Evolutionary conservation across 2,329 filamentous ascomycete genomes (phyloP), one percentile per base, ranked within the genome.

Genomic region (Allantophomopsis cytisporea): DNA sequence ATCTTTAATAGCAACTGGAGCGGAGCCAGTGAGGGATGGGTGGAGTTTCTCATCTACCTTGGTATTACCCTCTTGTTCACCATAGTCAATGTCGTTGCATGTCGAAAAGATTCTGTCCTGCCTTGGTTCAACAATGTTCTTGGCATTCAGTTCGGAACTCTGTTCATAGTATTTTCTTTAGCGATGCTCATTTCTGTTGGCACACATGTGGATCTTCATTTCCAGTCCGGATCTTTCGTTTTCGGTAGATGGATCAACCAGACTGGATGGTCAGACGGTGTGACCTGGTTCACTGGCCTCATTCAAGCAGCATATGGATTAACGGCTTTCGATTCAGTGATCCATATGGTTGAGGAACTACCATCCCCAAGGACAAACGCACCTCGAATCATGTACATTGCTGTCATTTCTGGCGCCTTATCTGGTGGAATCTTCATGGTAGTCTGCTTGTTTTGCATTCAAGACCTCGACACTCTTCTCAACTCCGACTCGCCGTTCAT

Each of bases 311-410:
- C 71, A 0, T 75, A 74, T 40, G 71, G 68, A 2, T 53, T 73
- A 13, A 72, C 68, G 0, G 71, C 70, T 2, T 74, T 75, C 44
- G 71, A 76, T 47, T 67, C 70, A 0, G 70, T 71, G 28, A 71
- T 74, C 31, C 71, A 76, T 49, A 65, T 75, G 59, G 65, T 71
- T 2, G 71, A 75, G 45, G 70, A 74, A 47, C 69, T 74, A 2
- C 69, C 70, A 1, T 54, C 60, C 4, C 69, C 71, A 1, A 55
- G 68, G 21, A 63, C 55, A 30, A 71, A 70, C 40, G 65, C 64
- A 0, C 71, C 71, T 0, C 58, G 58, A 13, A 62, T 68, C 3
- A 71, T 74, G 44, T 72, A 63, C 58, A 59, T 73, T 14, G 65
- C 69, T 0, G 65, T 74, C 1, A 43, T 63, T 0, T 60, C 61